phyloP scores from a whole-genome alignment of 2,329 filamentous ascomycete genomes.

The Akanthomyces uredinophilus region DNA sequence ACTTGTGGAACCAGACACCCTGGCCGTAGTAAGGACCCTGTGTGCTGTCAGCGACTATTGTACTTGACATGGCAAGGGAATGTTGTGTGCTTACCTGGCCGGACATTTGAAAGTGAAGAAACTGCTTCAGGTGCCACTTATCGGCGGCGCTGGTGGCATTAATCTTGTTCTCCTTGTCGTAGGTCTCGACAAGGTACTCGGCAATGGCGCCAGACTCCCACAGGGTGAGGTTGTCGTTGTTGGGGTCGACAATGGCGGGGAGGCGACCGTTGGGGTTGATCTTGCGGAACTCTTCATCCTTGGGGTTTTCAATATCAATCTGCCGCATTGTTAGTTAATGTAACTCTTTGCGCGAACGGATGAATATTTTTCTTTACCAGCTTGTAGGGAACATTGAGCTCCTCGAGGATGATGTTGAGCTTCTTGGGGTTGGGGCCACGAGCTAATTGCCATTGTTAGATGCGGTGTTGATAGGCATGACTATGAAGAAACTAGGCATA shows the following conservation, averaged over 20 bases:
- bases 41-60: background rate
- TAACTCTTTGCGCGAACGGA: background rate
- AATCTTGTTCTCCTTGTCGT: constrained; percentile 18
- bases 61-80: constrained; percentile 11
- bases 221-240: constrained; percentile 17
- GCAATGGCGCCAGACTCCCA: constrained; percentile 23
- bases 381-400: constrained; percentile 21
- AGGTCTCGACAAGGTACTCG: constrained; percentile 19
- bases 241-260: constrained; percentile 20
- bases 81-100: constrained; percentile 5
- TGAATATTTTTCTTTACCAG: constrained; percentile 16
- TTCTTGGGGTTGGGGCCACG: constrained; percentile 17
- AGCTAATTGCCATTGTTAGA: constrained; percentile 1
- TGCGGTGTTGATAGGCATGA: background rate
- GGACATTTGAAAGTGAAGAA: constrained; percentile 22
- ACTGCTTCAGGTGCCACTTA: constrained; percentile 22
- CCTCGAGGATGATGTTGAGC: constrained; percentile 21
- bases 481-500: background rate
- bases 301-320: constrained; percentile 4
- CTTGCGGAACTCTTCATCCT: constrained; percentile 9
- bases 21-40: constrained; percentile 28
- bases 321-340: background rate
- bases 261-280: constrained; percentile 19
- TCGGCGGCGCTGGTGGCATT: constrained; percentile 14
- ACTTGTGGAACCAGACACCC: constrained; percentile 20